phyloP scores from a whole-genome alignment of 129 eudicot species.

The Oenanthe sinensis region DNA sequence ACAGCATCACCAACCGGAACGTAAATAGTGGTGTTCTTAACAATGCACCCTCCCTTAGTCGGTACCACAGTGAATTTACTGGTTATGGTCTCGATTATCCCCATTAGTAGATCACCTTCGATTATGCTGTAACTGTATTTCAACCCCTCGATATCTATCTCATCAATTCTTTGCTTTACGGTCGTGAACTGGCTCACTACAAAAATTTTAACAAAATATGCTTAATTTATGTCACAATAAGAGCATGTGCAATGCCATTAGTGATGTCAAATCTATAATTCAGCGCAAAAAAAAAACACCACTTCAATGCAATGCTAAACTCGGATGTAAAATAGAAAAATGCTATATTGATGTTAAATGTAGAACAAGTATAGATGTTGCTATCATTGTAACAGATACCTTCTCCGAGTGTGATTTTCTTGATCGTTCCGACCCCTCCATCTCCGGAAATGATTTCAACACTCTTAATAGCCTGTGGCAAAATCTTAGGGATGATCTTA shows the following conservation, averaged over 20 bases:
- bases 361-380: no score
- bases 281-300: no score
- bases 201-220: background rate
- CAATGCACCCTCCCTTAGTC: background rate
- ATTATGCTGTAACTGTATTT: background rate
- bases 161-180: background rate
- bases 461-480: constrained; percentile 15
- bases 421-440: constrained; percentile 18
- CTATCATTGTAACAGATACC: background rate
- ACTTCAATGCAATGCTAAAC: no score
- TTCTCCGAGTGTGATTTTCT: constrained; percentile 14
- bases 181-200: background rate
- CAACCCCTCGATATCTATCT: background rate
- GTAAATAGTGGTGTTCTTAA: background rate
- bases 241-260: no score
- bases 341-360: no score
- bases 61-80: constrained; percentile 3
- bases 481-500: constrained; percentile 8
- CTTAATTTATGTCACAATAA: background rate
- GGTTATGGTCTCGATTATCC: background rate
- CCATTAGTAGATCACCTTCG: constrained; percentile 6
- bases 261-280: no score
- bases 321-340: no score
- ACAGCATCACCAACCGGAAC: background rate
- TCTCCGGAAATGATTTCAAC: constrained; percentile 12